These are phyloP conservation scores for Tarenaya hassleriana DNA, from an alignment of 345 rosid species.

Conservation along the genomic window DNA sequence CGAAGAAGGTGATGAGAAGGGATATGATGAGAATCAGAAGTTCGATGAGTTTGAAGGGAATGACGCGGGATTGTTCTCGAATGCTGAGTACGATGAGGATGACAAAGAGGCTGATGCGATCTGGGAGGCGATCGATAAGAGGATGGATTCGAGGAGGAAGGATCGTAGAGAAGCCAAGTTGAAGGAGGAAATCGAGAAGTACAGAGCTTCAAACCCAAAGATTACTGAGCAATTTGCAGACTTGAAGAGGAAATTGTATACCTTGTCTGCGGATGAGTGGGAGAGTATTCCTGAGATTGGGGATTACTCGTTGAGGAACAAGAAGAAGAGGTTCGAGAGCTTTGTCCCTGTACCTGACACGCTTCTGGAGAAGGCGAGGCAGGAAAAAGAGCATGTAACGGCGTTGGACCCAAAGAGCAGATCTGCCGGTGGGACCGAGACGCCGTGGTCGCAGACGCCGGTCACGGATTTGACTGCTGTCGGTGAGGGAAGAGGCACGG, in stretches of 20 bases:
- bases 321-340: slow-evolving; percentile 89
- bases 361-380: slow-evolving; percentile 85
- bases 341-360: slow-evolving; percentile 89
- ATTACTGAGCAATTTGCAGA: slow-evolving; percentile 91
- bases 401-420: slow-evolving; percentile 89
- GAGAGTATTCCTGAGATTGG: slow-evolving; percentile 91
- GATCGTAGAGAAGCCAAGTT: slow-evolving; percentile 78
- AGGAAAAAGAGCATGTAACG: slow-evolving; percentile 90
- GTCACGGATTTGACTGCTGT: slow-evolving; percentile 90
- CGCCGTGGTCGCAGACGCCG: slow-evolving; percentile 82
- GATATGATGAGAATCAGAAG: slow-evolving; percentile 91
- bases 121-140: slow-evolving; percentile 82
- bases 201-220: slow-evolving; percentile 84
- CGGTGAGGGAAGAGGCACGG: slow-evolving; percentile 95
- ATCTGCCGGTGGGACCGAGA: slow-evolving; percentile 74
- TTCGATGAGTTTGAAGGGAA: slow-evolving; percentile 96
- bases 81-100: slow-evolving; percentile 87
- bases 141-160: slow-evolving; percentile 89
- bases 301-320: slow-evolving; percentile 75
- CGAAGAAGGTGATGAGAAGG: slow-evolving; percentile 81
- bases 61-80: slow-evolving; percentile 89
- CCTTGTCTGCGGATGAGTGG: slow-evolving; percentile 71
- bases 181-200: slow-evolving; percentile 86
- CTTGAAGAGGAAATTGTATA: slow-evolving; percentile 74
- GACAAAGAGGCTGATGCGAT: slow-evolving; percentile 94